Evolutionary conservation across 2,329 filamentous ascomycete genomes (phyloP), one percentile per base, ranked within the genome.

Genomic region (Apiospora hydei): DNA sequence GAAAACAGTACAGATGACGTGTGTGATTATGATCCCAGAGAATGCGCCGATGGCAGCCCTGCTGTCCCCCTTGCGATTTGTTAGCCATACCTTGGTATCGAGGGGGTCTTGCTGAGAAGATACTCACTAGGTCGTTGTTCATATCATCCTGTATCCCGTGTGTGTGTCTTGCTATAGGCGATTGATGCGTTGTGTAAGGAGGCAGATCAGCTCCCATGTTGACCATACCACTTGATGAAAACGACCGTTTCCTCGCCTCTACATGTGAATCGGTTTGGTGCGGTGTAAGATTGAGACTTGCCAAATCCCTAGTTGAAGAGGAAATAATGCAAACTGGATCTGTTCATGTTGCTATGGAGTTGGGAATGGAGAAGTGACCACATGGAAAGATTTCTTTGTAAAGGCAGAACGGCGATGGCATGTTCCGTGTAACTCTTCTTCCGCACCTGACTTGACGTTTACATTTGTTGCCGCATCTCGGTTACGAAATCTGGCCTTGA

Each of bases 1-100:
- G 38, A 57, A 69, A 24, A 69, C n/a, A 10, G 68, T 69, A 41
- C 68, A 69, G 8, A 69, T 57, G 21, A 43, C 46, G 13, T 69
- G 68, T n/a, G 47, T 26, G 46, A 57, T 18, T 7, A 69, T 21
- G 8, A 69, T 69, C 13, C 47, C 68, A 3, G 34, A 47, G 34
- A 69, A 57, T 41, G 49, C 68, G n/a, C 47, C 67, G 18, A 69
- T 49, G 4, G 34, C 26, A 44, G 67, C 44, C 26, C 44, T 34
- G n/a, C 30, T 69, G 34, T 49, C 67, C 7, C 18, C 26, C 34
- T 69, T 34, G 3, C 13, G 4, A 21, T 3, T 1, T 46, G 67
- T 49, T 41, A 18, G 44, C 34, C 18, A 30, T 4, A 14, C 10
- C 1, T 38, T 14, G 44, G 10, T 13, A 16, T 6, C n/a, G 44